Evolutionary conservation across 139 green algal species (phyloP).

Genomic region (Medakamo hakoo): DNA sequence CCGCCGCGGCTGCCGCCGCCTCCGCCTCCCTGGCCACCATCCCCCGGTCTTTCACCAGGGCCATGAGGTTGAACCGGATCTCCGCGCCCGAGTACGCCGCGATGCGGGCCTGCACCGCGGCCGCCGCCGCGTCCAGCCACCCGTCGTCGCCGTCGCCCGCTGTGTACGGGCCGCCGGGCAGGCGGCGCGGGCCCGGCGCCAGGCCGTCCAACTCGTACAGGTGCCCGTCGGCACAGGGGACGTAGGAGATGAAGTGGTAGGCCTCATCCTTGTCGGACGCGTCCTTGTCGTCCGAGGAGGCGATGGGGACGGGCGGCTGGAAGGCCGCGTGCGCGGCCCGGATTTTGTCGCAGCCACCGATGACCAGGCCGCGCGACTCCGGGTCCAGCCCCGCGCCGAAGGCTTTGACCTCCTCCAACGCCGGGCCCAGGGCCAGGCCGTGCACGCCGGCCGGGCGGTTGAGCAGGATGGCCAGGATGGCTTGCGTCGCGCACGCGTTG

Average conservation of each 20-base stretch:
- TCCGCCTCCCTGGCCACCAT: not conserved
- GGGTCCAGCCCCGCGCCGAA: conserved; percentile 78
- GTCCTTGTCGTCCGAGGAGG: conserved; percentile 40
- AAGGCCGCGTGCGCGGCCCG: conserved; percentile 90
- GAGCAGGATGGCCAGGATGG: conserved; percentile 87
- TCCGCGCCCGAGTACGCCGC: conserved; percentile 69
- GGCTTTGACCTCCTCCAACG: conserved; percentile 55
- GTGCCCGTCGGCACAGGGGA: conserved; percentile 46
- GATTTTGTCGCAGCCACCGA: conserved; percentile 89
- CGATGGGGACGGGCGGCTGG: conserved; percentile 66
- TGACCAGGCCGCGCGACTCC: conserved; percentile 70
- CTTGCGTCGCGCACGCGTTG: conserved; percentile 92
- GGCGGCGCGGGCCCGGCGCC: conserved; percentile 74
- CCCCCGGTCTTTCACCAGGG: conserved; percentile 51
- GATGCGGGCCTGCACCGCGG: conserved; percentile 52
- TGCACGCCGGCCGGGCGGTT: conserved; percentile 46
- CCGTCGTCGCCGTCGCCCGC: conserved; percentile 23
- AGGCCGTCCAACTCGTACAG: conserved; percentile 95
- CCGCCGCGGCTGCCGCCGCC: not conserved
- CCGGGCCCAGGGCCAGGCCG: conserved; percentile 34
- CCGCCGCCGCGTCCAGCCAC: conserved; percentile 47
- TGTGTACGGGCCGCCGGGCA: conserved; percentile 35
- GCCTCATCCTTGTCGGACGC: conserved; percentile 38
- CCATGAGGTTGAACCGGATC: conserved; percentile 97
- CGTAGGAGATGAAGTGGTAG: conserved; percentile 74